Evolutionary conservation across 2,329 filamentous ascomycete genomes (phyloP).

Genomic region (Botrytis medusae): DNA sequence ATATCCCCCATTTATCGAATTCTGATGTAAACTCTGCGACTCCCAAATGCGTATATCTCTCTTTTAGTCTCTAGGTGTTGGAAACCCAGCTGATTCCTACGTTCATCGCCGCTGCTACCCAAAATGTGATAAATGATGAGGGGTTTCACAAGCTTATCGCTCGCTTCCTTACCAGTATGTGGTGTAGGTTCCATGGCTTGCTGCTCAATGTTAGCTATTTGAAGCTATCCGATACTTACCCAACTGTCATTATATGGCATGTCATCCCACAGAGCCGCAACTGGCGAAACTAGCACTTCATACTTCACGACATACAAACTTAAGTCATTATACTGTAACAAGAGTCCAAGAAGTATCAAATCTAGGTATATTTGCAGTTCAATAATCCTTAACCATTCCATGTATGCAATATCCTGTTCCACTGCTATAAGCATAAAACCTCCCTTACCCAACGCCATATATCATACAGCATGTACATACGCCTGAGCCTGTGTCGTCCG

Average conservation of each 20-base stretch:
- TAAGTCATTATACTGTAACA: not conserved
- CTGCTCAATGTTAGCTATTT: not conserved
- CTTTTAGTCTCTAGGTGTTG: too few relatives aligned
- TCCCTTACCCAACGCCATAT: not conserved
- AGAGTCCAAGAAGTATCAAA: not conserved
- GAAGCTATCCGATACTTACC: not conserved
- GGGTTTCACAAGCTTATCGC: not conserved
- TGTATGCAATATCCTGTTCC: conserved; percentile 3
- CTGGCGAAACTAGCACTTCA: not conserved
- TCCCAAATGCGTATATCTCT: not conserved
- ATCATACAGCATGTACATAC: conserved; percentile 13
- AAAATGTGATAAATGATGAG: too few relatives aligned
- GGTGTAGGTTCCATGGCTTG: not conserved
- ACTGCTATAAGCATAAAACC: not conserved
- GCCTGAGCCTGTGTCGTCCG: conserved; percentile 1
- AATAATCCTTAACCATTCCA: conserved; percentile 1
- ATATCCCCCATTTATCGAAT: not conserved
- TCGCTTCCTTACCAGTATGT: not conserved
- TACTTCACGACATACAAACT: not conserved
- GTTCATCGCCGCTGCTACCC: not conserved
- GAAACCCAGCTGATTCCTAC: too few relatives aligned
- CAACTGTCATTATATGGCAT: not conserved
- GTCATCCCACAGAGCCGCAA: not conserved
- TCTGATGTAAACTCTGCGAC: not conserved
- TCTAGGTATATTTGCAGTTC: conserved; percentile 2